Percentiles rank a stretch among this genome's conserved stretches.
These are phyloP conservation scores for Penicillium verhagenii DNA, from an alignment of 495 filamentous ascomycete species.

Conservation along the genomic window DNA sequence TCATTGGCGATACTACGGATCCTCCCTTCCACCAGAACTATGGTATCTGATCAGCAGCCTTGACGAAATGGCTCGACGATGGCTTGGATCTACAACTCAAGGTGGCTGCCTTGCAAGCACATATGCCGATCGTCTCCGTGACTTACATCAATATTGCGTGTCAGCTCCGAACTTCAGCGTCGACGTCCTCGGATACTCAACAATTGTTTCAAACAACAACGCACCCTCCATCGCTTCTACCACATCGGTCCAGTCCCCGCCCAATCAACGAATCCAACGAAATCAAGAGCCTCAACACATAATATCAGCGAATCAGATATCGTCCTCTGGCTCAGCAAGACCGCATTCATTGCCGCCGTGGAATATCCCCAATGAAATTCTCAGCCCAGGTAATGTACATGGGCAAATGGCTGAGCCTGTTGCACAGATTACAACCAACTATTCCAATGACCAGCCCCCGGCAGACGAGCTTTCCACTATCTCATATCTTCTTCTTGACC, in stretches of 20 bases:
- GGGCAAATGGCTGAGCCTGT: conserved; percentile 1
- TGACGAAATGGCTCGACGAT: conserved; percentile 28
- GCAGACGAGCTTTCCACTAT: conserved; percentile 31
- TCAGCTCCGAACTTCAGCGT: conserved; percentile 3
- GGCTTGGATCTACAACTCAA: conserved; percentile 10
- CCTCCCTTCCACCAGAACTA: conserved; percentile 23
- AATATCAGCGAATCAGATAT: not conserved
- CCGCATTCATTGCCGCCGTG: not conserved
- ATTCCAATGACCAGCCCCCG: not conserved
- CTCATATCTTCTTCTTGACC: conserved; percentile 35
- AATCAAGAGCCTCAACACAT: not conserved
- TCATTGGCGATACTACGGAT: conserved; percentile 16
- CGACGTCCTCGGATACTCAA: conserved; percentile 10
- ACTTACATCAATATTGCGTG: conserved; percentile 5
- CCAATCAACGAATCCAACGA: not conserved
- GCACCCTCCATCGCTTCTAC: not conserved
- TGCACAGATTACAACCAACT: not conserved
- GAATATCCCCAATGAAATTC: not conserved
- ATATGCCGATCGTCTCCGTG: conserved; percentile 4
- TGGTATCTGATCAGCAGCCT: conserved; percentile 29
- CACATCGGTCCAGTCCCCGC: not conserved
- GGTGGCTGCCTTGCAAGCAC: not conserved
- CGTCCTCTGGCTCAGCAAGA: not conserved
- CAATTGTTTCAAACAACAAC: not conserved
- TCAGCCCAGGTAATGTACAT: not conserved